These are phyloP conservation scores for Cryptosporidium sp. DNA, from an alignment of 169 alveolate genomes.

Conservation along the genomic window DNA sequence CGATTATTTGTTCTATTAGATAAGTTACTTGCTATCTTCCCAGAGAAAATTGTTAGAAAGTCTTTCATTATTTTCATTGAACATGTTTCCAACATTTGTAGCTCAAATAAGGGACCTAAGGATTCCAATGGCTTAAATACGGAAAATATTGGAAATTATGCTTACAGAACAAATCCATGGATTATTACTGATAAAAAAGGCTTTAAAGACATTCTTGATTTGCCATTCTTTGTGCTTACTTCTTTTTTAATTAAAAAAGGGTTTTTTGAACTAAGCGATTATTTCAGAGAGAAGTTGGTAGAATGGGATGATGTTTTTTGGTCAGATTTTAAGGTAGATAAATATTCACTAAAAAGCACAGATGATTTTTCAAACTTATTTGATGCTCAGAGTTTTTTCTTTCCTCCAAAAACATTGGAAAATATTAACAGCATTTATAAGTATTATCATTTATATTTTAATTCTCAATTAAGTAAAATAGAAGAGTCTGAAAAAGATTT, in stretches of 20 bases:
- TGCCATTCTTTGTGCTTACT: constrained; percentile 36
- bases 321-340: not conserved
- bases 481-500: not conserved
- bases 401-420: constrained; percentile 21
- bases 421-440: constrained; percentile 1
- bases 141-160: constrained; percentile 24
- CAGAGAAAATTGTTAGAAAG: constrained; percentile 22
- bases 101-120: not conserved
- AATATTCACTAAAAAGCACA: not conserved
- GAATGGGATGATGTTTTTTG: constrained; percentile 63
- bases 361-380: not conserved
- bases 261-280: constrained; percentile 5
- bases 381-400: not conserved
- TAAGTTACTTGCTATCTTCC: constrained; percentile 10
- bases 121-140: not conserved
- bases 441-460: constrained; percentile 37
- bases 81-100: constrained; percentile 12
- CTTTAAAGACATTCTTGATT: constrained; percentile 1
- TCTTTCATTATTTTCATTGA: constrained; percentile 51
- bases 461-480: constrained; percentile 7
- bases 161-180: constrained; percentile 32
- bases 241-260: constrained; percentile 41
- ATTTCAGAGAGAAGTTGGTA: constrained; percentile 13
- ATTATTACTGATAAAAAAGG: constrained; percentile 8
- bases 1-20: not conserved